These are phyloP conservation scores for Rhododendron griersonianum DNA, from an alignment of 148 eudicot species.

Conservation along the genomic window DNA sequence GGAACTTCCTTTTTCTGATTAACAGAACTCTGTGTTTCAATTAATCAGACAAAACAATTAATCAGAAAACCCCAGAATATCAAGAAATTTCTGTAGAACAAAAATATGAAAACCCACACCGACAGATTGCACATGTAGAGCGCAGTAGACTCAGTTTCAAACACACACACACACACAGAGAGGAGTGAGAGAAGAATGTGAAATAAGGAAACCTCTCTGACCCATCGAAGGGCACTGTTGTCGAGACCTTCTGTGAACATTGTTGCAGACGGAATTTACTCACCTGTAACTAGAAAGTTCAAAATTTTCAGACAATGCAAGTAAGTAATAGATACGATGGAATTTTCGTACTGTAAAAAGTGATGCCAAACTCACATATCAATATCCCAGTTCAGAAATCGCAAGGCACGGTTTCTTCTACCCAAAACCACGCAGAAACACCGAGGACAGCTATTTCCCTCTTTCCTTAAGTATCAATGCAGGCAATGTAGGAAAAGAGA, in stretches of 20 bases:
- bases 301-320: constrained; percentile 6
- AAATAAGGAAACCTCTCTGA: constrained; percentile 38
- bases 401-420: not conserved
- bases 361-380: not conserved
- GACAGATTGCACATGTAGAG: not conserved
- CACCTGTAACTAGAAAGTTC: constrained; percentile 11
- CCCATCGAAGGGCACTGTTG: constrained; percentile 68
- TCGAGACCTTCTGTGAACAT: constrained; percentile 82
- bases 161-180: not conserved
- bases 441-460: constrained; percentile 9
- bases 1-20: constrained; percentile 42
- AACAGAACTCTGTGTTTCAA: constrained; percentile 45
- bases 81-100: not conserved
- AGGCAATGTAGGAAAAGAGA: constrained; percentile 2
- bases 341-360: not conserved
- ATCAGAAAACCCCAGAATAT: not conserved
- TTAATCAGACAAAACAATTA: not conserved
- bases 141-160: not conserved
- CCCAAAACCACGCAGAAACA: constrained; percentile 1
- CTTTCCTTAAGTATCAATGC: not conserved
- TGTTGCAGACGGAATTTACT: constrained; percentile 2
- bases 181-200: not conserved
- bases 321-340: not conserved
- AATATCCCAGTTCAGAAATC: not conserved
- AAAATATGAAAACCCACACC: not conserved